These are phyloP conservation scores for Coriaria nepalensis DNA, from an alignment of 306 rosid genomes.

Conservation along the genomic window DNA sequence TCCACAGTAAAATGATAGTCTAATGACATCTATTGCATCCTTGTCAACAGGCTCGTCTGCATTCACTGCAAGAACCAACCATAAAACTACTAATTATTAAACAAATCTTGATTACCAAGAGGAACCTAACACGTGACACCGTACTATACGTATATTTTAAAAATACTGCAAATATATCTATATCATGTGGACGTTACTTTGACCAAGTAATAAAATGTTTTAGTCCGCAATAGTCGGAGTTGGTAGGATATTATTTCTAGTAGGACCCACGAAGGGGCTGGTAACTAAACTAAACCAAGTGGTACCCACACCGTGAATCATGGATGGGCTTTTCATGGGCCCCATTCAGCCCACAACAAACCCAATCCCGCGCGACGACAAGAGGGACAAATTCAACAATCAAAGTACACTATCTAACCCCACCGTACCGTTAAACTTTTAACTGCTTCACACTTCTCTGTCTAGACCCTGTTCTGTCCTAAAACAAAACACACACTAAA, in stretches of 20 bases:
- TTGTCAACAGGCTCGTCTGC: constrained; percentile 43
- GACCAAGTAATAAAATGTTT: too few relatives aligned
- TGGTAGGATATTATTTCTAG: too few relatives aligned
- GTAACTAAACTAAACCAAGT: not conserved
- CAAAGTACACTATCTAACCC: too few relatives aligned
- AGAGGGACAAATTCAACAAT: not conserved
- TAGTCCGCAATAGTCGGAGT: too few relatives aligned
- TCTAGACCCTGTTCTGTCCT: not conserved
- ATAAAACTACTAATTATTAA: not conserved
- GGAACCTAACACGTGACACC: not conserved
- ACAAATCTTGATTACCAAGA: not conserved
- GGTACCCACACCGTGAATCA: constrained; percentile 31
- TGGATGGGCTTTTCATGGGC: constrained; percentile 19
- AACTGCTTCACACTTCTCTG: not conserved
- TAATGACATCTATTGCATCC: constrained; percentile 70
- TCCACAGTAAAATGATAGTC: constrained; percentile 68
- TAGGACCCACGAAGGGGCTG: too few relatives aligned
- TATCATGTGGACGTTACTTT: too few relatives aligned
- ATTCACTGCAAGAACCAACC: constrained; percentile 32
- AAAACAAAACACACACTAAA: too few relatives aligned
- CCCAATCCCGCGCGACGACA: constrained; percentile 1
- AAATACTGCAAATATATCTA: too few relatives aligned
- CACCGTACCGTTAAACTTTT: too few relatives aligned
- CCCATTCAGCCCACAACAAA: constrained; percentile 6
- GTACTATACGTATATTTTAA: not conserved